Base-by-base conservation (phyloP, 1,139 yeast species). In the Nakaseomyces delphensis region DNA sequence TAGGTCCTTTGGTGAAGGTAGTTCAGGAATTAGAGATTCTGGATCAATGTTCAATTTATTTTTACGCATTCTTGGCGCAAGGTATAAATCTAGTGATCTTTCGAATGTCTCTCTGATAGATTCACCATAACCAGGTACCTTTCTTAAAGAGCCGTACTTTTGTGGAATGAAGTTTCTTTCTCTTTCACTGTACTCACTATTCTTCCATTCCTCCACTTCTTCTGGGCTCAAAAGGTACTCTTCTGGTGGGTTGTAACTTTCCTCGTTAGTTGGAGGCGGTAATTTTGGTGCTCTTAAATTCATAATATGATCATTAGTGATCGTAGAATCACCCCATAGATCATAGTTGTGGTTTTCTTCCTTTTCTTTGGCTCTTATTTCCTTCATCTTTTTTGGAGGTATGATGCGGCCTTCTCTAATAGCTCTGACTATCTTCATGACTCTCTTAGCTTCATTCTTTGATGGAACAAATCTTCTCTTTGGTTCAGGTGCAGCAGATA, bases 401-500 rank as follows among this genome's bases (percentile, higher is more conserved):
- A 87, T 72, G 52, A 91, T 86, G 62, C 94, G 75, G 27, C 99
- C 99, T 57, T 91, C 96, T 66, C 98, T 79, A 48, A 91, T 91
- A 35, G 98, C 98, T 52, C 79, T 76, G 14, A 91, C 99, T 51
- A 91, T 82, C 70, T 93, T 91, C 96, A 91, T 87, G 42, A 91
- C 80, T 62, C 94, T 75, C 69, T 86, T 85, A 38, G 96, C 96
- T 69, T 91, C 99, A 63, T 87, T 91, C 62, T 87, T 89, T 7
- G 97, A 89, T 14, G 97, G 98, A 47, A 87, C 84, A 57, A 91
- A 91, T 63, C 99, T 77, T 64, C 97, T 76, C 69, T 91, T 93
- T 46, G 98, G 98, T 67, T 93, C 98, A 9, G 97, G 97, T 9
- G 76, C 80, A 0, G 96, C 95, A 39, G 86, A 78, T 47, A 91